Evolutionary conservation across 2,329 filamentous ascomycete genomes (phyloP), one percentile per base, ranked within the genome.

Genomic region (Penicillium sp.): DNA sequence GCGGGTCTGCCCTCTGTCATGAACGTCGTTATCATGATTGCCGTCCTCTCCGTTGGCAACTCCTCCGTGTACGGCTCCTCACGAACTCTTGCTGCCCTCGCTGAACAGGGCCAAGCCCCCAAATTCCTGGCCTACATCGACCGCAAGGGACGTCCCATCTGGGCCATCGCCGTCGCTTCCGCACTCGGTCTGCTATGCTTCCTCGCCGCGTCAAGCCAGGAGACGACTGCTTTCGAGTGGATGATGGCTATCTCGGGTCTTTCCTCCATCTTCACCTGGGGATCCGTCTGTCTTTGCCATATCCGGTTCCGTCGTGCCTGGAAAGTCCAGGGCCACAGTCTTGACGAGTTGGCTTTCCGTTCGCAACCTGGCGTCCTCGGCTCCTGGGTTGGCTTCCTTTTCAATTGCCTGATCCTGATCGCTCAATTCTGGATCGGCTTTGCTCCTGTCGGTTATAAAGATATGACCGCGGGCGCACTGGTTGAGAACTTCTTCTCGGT

Each of bases 11-110:
- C 91, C 2, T 93, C 90, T 0, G 84, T 97, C 53, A 96, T 97
- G 89, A 97, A 98, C 74, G 87, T 86, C n/a, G 91, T 97, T 59
- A 96, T 97, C 72, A 86, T 97, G 70, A 86, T 96, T 60, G 89
- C 93, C 21, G 92, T 96, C 22, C 79, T 97, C 22, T 96, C 91
- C 0, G 93, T 97, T 58, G 92, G 92, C 56, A 97, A 96, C 75
- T 93, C 91, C 7, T 88, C 92, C 59, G 88, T 97, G 58, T 98
- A 96, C 68, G 93, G 92, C 35, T 93, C 91, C 24, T 96, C 91
- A 1, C 87, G 93, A 66, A 97, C 93, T 2, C 85, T 98, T 8
- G 91, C 92, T 26, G 92, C 93, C 3, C 84, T 97, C 2, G 92
- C 93, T 45, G 92, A 96, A 72, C 91, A 96, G 74, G 84, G 87